Percentiles rank a stretch among this genome's conserved stretches.
Evolutionary conservation across 371 early-diverging fungal genomes (phyloP).

Genomic region (Saksenaea oblongispora): DNA sequence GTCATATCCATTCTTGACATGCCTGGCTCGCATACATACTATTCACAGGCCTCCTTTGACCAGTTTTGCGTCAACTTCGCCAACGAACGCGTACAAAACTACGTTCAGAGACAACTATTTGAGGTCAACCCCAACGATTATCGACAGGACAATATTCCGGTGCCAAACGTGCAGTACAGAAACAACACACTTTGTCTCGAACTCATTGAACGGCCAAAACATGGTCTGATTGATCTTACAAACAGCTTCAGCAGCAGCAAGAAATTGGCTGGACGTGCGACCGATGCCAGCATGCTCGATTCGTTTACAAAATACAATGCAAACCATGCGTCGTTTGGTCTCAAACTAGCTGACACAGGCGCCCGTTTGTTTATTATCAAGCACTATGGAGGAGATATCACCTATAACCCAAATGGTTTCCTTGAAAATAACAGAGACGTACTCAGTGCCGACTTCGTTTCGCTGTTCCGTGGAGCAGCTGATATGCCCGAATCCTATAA

Average conservation of each 20-base stretch:
- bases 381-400: slow-evolving; percentile 73
- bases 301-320: slow-evolving; percentile 27
- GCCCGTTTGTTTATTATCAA: slow-evolving; percentile 62
- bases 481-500: slow-evolving; percentile 48
- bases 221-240: slow-evolving; percentile 51
- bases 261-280: slow-evolving; percentile 24
- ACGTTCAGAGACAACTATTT: slow-evolving; percentile 62
- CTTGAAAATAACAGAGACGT: slow-evolving; percentile 65
- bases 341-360: slow-evolving; percentile 32
- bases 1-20: slow-evolving; percentile 72
- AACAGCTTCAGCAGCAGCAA: slow-evolving; percentile 18
- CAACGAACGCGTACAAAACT: slow-evolving; percentile 74
- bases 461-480: slow-evolving; percentile 61
- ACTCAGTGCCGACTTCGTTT: slow-evolving; percentile 74
- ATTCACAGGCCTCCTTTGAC: slow-evolving; percentile 56
- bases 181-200: slow-evolving; percentile 42
- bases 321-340: slow-evolving; percentile 28
- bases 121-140: slow-evolving; percentile 42
- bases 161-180: slow-evolving; percentile 37
- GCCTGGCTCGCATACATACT: slow-evolving; percentile 46
- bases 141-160: slow-evolving; percentile 46
- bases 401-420: slow-evolving; percentile 72
- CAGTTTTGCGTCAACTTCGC: slow-evolving; percentile 77
- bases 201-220: slow-evolving; percentile 34
- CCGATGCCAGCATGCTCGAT: slow-evolving; percentile 29